Percentiles rank a stretch among this genome's conserved stretches.
These are phyloP conservation scores for Nothophaeocryptopus gaeumannii DNA, from an alignment of 2,329 filamentous ascomycete species.

Conservation along the genomic window DNA sequence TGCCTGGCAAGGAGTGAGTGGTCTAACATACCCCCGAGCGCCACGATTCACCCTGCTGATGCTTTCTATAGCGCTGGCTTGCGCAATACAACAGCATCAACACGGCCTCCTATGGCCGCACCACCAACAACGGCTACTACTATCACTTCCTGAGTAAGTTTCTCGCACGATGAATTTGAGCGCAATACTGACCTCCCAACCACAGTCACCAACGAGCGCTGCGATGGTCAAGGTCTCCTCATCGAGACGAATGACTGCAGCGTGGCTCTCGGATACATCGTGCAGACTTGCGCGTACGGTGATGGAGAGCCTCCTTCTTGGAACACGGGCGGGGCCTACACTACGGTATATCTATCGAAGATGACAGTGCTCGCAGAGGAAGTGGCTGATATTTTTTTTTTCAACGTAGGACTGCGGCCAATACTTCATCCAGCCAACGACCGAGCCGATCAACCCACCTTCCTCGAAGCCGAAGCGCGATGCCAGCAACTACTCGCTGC, in stretches of 20 bases:
- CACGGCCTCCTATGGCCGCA: background rate
- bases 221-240: background rate
- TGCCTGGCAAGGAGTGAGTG: background rate
- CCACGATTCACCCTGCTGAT: background rate
- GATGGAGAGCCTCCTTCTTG: background rate
- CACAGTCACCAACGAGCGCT: conserved; percentile 3
- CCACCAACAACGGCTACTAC: background rate
- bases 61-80: background rate
- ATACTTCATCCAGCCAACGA: background rate
- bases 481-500: background rate
- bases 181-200: background rate
- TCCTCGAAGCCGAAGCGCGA: background rate
- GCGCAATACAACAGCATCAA: background rate
- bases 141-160: background rate
- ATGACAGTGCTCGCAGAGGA: too few relatives aligned
- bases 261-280: background rate
- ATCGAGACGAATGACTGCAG: conserved; percentile 1
- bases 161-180: background rate
- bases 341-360: background rate
- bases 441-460: background rate
- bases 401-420: background rate
- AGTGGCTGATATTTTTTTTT: too few relatives aligned
- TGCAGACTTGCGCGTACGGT: background rate
- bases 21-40: background rate
- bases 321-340: conserved; percentile 1